phyloP scores from a whole-genome alignment of 768 basidiomycete genomes.

The Pholiota microspora region DNA sequence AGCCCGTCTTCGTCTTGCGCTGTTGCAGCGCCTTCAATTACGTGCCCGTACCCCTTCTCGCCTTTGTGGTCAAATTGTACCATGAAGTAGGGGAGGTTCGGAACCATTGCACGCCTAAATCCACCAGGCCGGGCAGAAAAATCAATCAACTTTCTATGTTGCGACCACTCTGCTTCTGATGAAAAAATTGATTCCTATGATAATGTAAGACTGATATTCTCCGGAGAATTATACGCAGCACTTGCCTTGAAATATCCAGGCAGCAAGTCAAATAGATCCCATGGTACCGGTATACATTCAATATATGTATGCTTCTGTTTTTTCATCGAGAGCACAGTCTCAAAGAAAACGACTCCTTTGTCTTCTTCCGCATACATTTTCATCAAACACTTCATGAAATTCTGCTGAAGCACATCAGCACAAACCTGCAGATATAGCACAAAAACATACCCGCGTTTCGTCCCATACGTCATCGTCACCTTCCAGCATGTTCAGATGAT shows the following conservation, averaged over 20 bases:
- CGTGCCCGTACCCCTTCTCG: constrained; percentile 96
- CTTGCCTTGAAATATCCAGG: constrained; percentile 91
- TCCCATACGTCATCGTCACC: constrained; percentile 99
- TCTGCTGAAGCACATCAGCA: constrained; percentile 32
- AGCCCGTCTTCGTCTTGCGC: constrained; percentile 61
- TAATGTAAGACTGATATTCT: not conserved
- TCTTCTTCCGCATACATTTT: constrained; percentile 91
- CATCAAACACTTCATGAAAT: constrained; percentile 92
- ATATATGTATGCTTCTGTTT: constrained; percentile 91
- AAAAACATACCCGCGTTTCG: constrained; percentile 74
- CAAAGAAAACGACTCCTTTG: constrained; percentile 93
- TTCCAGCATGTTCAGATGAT: constrained; percentile 88
- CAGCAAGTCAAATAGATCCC: constrained; percentile 81
- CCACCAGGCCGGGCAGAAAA: constrained; percentile 89
- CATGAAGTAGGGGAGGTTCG: constrained; percentile 98
- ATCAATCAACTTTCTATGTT: constrained; percentile 96
- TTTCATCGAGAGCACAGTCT: constrained; percentile 86
- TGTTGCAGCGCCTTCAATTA: constrained; percentile 88
- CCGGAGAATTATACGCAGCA: not conserved
- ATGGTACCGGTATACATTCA: constrained; percentile 91
- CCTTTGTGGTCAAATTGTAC: constrained; percentile 98
- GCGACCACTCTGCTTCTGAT: constrained; percentile 97
- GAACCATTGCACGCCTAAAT: constrained; percentile 92
- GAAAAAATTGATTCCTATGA: constrained; percentile 86
- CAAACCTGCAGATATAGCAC: not conserved